A percentile compares a stretch with the other conserved stretches of the same genome.
phyloP scores from a whole-genome alignment of 495 filamentous ascomycete genomes.

The Penicillium atrosanguineum region DNA sequence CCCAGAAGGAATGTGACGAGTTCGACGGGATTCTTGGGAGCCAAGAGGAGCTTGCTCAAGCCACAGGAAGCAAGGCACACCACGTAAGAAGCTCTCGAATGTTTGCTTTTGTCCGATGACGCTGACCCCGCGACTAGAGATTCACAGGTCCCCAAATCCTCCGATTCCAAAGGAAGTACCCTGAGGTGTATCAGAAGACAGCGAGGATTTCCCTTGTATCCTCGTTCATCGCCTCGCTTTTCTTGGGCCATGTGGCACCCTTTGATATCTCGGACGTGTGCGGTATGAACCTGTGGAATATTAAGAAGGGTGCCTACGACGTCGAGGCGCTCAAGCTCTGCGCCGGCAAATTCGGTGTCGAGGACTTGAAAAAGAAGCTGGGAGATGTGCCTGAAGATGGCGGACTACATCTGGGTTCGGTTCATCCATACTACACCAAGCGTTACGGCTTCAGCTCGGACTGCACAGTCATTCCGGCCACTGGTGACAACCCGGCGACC shows the following conservation, averaged over 20 bases:
- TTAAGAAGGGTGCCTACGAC: slow-evolving; percentile 68
- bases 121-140: slow-evolving; percentile 56
- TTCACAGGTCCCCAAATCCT: slow-evolving; percentile 98
- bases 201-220: slow-evolving; percentile 89
- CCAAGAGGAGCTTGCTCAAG: slow-evolving; percentile 64
- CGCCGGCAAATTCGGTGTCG: slow-evolving; percentile 64
- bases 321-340: slow-evolving; percentile 71
- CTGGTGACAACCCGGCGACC: slow-evolving; percentile 93
- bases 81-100: slow-evolving; percentile 59
- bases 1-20: slow-evolving; percentile 82
- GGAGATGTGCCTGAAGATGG: slow-evolving; percentile 78
- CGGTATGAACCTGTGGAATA: slow-evolving; percentile 96
- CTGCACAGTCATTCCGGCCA: slow-evolving; percentile 80
- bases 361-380: slow-evolving; percentile 73
- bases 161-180: slow-evolving; percentile 74
- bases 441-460: slow-evolving; percentile 74
- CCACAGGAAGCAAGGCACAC: slow-evolving; percentile 89
- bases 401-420: slow-evolving; percentile 69
- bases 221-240: slow-evolving; percentile 89
- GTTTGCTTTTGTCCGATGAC: background rate
- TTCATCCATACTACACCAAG: slow-evolving; percentile 71
- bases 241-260: slow-evolving; percentile 80
- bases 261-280: slow-evolving; percentile 94
- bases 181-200: slow-evolving; percentile 75
- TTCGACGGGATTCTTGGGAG: slow-evolving; percentile 73